phyloP scores from a whole-genome alignment of 495 filamentous ascomycete species.

The Neurospora sp. region DNA sequence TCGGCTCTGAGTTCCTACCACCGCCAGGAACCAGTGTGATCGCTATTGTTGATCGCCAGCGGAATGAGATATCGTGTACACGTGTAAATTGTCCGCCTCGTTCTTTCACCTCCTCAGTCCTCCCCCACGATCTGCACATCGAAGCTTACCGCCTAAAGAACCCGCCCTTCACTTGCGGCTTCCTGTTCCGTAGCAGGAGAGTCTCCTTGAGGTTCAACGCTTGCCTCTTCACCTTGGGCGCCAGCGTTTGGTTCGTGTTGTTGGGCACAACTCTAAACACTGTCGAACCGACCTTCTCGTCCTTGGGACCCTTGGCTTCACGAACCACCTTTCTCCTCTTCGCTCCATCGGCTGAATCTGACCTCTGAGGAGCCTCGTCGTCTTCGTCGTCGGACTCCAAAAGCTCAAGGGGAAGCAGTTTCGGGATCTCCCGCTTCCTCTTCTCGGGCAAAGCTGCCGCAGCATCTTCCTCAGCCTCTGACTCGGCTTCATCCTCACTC shows the following conservation, averaged over 20 bases:
- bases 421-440: constrained; percentile 25
- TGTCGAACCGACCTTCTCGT: constrained; percentile 30
- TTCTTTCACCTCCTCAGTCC: neutral
- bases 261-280: constrained; percentile 30
- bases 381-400: constrained; percentile 36
- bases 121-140: constrained; percentile 7
- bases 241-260: constrained; percentile 21
- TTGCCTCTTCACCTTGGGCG: constrained; percentile 29
- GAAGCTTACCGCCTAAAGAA: constrained; percentile 27
- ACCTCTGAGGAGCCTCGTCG: constrained; percentile 10
- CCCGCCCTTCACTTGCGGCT: constrained; percentile 18
- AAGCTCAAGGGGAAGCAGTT: constrained; percentile 35
- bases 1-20: neutral
- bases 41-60: neutral
- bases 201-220: constrained; percentile 22
- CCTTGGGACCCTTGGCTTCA: constrained; percentile 22
- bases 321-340: constrained; percentile 28
- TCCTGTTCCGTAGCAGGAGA: constrained; percentile 26
- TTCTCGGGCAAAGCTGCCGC: constrained; percentile 9
- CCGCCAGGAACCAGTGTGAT: neutral
- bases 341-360: constrained; percentile 11
- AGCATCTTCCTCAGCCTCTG: constrained; percentile 11
- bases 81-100: neutral
- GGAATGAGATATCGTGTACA: neutral
- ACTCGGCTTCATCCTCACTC: constrained; percentile 6